Evolutionary conservation across 495 filamentous ascomycete genomes (phyloP).

Genomic region (Chaetomidium leptoderma): DNA sequence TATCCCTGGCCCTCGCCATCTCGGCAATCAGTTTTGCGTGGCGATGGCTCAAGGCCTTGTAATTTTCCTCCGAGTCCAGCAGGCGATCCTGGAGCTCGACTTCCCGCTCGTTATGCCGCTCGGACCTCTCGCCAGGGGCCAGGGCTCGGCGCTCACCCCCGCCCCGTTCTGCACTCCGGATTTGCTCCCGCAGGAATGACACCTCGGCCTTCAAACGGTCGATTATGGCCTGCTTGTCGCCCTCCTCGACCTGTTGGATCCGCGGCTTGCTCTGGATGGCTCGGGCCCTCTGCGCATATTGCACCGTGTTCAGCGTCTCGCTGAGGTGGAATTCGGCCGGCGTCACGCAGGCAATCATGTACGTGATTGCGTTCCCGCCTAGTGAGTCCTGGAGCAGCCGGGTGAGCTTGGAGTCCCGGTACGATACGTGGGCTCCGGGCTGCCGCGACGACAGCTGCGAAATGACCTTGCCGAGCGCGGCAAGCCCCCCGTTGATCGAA

Average conservation of each 20-base stretch:
- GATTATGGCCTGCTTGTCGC: conserved; percentile 91
- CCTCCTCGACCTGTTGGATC: conserved; percentile 91
- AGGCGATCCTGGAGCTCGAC: conserved; percentile 91
- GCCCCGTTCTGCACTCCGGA: conserved; percentile 64
- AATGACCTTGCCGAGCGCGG: conserved; percentile 95
- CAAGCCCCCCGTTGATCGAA: conserved; percentile 95
- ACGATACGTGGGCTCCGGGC: conserved; percentile 88
- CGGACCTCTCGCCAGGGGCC: conserved; percentile 63
- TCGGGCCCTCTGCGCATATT: conserved; percentile 93
- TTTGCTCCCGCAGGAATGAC: conserved; percentile 88
- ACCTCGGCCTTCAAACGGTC: conserved; percentile 93
- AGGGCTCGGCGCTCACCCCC: conserved; percentile 54
- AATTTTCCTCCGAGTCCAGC: conserved; percentile 90
- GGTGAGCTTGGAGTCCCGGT: conserved; percentile 94
- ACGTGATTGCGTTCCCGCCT: conserved; percentile 97
- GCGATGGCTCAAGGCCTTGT: conserved; percentile 79
- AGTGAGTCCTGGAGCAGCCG: conserved; percentile 94
- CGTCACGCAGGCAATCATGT: conserved; percentile 99
- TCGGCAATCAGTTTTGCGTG: conserved; percentile 95
- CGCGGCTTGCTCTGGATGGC: conserved; percentile 96
- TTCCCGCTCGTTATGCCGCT: conserved; percentile 80
- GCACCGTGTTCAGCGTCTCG: conserved; percentile 94
- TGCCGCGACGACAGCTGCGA: conserved; percentile 91
- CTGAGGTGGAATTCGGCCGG: conserved; percentile 96
- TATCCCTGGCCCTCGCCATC: conserved; percentile 78